Base-by-base conservation (phyloP, 208 protist genomes). In the Trypanosoma avium region DNA sequence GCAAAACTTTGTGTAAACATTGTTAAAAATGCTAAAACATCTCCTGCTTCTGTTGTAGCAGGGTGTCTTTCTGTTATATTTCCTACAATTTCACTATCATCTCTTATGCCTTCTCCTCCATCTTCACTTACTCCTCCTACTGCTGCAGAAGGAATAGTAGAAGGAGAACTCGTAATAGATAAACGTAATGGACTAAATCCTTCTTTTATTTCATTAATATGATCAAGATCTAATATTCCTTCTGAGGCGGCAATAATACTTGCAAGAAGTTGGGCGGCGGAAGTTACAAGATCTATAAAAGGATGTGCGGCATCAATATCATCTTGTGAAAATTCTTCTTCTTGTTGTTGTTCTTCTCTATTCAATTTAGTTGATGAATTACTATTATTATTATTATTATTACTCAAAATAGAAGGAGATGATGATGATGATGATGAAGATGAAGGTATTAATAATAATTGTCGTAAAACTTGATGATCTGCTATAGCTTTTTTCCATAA, bases 1-100 rank as follows among this genome's bases (percentile, higher is more conserved):
- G 73, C 52, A 62, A 80, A 66, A 53, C 66, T 67, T 61, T 84
- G 78, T 33, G 67, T 57, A 33, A 77, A 70, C 46, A 77, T 68
- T 29, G 78, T 66, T 17, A 84, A 56, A 60, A 84, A 84, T 3
- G 35, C 73, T 9, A 84, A 48, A 17, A 77, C 19, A 27, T 49
- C 40, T 17, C 24, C 22, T 43, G 52, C 40, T 30, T 59, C 40
- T 35, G 30, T 26, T 30, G 33, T 43, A 9, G 57, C 54, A 12
- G 52, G 30, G 27, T 67, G 58, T 10, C 21, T 6, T 4, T 26
- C 17, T 22, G 33, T 24, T 4, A 24, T 22, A 22, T 47, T 22
- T n/a, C n/a, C n/a, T n/a, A n/a, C n/a, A n/a, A n/a, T 27, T 3
- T 50, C 22, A 26, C 12, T 32, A 13, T 22, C n/a, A n/a, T 53